Base-by-base conservation (phyloP, 2,329 filamentous ascomycete species). In the Botryotinia narcissicola region DNA sequence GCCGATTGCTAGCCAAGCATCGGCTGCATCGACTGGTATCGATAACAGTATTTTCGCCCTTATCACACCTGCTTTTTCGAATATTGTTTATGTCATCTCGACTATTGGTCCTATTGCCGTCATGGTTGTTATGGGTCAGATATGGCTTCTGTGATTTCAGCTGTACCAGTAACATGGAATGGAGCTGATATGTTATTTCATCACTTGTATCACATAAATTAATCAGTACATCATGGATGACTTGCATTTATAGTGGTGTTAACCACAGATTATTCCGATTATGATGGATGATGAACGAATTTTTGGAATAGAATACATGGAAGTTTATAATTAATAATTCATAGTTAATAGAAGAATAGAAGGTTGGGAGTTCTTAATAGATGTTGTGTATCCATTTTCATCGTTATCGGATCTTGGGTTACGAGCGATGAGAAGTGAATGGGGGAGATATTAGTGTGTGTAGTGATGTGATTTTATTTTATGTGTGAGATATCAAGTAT, bases 1-100 rank as follows among this genome's bases (percentile, higher is more conserved):
- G n/a, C 70, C 70, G 8, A 72, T 72, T n/a, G 37, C 70, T 4
- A 72, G 70, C 44, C 70, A 72, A 59, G 70, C 70, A 29, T 72
- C 70, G 14, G 46, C 70, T 44, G 70, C 70, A 44, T 72, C 70
- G 22, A 72, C 37, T 57, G 60, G 70, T 32, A 64, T 72, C 16
- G 70, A 72, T 22, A 57, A 72, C 22, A 72, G 40, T 40, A 46
- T 72, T 22, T 54, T 72, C 16, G n/a, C 61, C 3, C 25, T 67
- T 29, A 51, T 67, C 37, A 72, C 29, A 37, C 61, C 48, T 35
- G 37, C 46, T 57, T 25, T 72, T 59, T 42, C 70, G 22, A 72
- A 72, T 57, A n/a, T 67, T 54, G 37, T 54, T 32, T 72, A 72
- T 32, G 9, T 35, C 14, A 44, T 72, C 37, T 46, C 37, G 35